Conservation (phyloP, 2,329 filamentous ascomycete genomes). For the Talaromyces sp. region DNA sequence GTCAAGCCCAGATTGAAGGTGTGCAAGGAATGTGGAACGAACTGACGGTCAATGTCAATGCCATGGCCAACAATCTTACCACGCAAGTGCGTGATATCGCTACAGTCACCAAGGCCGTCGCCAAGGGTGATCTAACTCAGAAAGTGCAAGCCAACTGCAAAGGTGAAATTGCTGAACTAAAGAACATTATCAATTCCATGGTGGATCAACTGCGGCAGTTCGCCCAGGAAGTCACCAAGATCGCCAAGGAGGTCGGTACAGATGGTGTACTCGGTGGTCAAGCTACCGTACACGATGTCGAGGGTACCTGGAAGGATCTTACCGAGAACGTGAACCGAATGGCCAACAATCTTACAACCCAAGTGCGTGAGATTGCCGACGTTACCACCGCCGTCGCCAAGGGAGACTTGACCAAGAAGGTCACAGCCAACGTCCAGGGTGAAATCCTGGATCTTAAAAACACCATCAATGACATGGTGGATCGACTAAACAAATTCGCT, state of each 20-base stretch:
- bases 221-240: conserved; percentile 87
- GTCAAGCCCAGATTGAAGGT: conserved; percentile 72
- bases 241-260: conserved; percentile 88
- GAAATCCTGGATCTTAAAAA: conserved; percentile 90
- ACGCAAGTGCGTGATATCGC: conserved; percentile 93
- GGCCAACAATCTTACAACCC: conserved; percentile 93
- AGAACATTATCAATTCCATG: conserved; percentile 97
- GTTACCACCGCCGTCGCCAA: conserved; percentile 90
- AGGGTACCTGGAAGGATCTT: conserved; percentile 90
- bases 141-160: conserved; percentile 87
- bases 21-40: conserved; percentile 83
- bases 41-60: conserved; percentile 74
- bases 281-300: conserved; percentile 86
- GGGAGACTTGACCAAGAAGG: conserved; percentile 89
- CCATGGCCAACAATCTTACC: conserved; percentile 78
- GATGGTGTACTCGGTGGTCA: conserved; percentile 88
- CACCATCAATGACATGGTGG: conserved; percentile 66
- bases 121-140: conserved; percentile 80
- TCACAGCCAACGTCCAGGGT: conserved; percentile 81
- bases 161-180: conserved; percentile 86
- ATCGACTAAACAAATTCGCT: conserved; percentile 55
- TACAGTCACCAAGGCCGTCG: conserved; percentile 62
- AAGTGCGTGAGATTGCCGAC: conserved; percentile 91
- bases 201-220: conserved; percentile 94
- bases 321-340: conserved; percentile 93